Evolutionary conservation across 164 flowering plant species (phyloP).

Genomic region (Macadamia integrifolia): DNA sequence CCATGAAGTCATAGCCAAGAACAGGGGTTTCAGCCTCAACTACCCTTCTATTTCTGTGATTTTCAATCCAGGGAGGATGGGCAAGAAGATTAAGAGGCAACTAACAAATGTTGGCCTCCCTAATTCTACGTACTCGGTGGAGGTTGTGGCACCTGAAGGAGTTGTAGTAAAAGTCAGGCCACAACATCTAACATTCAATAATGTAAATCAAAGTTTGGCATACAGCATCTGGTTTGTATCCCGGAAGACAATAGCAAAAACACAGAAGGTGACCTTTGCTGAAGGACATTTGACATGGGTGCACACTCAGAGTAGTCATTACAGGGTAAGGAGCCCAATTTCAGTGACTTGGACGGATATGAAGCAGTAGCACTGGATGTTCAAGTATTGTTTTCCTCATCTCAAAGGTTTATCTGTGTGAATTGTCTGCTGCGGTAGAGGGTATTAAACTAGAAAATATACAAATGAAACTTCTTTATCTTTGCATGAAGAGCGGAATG

Average conservation of each 20-base stretch:
- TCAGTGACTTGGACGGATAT: conserved; percentile 65
- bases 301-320: conserved; percentile 21
- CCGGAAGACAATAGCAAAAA: conserved; percentile 29
- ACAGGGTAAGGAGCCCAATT: conserved; percentile 73
- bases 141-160: conserved; percentile 68
- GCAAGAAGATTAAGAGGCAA: conserved; percentile 41
- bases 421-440: conserved; percentile 2
- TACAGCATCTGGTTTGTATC: conserved; percentile 61
- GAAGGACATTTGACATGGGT: conserved; percentile 80
- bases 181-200: conserved; percentile 41
- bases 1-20: conserved; percentile 33
- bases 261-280: conserved; percentile 19
- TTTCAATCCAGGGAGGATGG: conserved; percentile 46
- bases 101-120: conserved; percentile 81
- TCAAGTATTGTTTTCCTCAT: neutral
- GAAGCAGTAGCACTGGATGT: conserved; percentile 9
- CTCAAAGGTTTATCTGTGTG: neutral
- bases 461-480: conserved; percentile 14
- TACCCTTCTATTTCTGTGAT: conserved; percentile 76
- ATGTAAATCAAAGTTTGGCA: conserved; percentile 44
- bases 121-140: conserved; percentile 63
- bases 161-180: conserved; percentile 65
- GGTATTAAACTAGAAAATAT: neutral
- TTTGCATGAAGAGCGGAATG: conserved; percentile 12
- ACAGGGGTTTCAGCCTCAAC: conserved; percentile 72